phyloP scores from a whole-genome alignment of 176 grass and related monocot genomes.

The Raddia distichophylla region DNA sequence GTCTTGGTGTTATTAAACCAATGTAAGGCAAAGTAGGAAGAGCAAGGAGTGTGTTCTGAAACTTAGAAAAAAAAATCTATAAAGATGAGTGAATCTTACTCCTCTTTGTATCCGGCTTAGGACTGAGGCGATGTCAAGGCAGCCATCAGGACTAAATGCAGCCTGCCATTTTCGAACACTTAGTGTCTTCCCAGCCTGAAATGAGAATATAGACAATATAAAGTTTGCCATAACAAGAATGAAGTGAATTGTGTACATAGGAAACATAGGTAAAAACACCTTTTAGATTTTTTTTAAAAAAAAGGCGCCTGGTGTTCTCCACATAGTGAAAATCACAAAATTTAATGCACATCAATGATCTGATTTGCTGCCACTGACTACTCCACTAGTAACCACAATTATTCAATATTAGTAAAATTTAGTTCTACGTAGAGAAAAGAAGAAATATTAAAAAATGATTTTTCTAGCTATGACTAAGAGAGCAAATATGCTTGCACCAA shows the following conservation, averaged over 20 bases:
- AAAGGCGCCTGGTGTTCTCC: background rate
- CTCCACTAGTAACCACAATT: background rate
- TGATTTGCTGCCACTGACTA: constrained; percentile 1
- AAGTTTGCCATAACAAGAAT: constrained; percentile 39
- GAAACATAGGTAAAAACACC: constrained; percentile 8
- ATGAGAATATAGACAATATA: constrained; percentile 20
- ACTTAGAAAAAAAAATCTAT: constrained; percentile 8
- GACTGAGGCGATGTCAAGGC: constrained; percentile 91
- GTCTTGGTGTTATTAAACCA: constrained; percentile 24
- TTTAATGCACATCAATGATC: background rate
- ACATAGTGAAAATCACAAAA: background rate
- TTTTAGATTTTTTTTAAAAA: background rate
- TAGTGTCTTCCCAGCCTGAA: constrained; percentile 94
- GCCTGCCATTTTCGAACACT: constrained; percentile 91
- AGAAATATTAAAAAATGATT: background rate
- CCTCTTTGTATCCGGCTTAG: constrained; percentile 91
- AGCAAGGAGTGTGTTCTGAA: constrained; percentile 8
- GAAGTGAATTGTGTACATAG: background rate
- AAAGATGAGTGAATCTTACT: constrained; percentile 52
- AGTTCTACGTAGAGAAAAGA: background rate
- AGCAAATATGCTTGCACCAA: constrained; percentile 16
- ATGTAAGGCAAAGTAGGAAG: background rate
- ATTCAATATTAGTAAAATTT: constrained; percentile 5
- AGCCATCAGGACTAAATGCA: constrained; percentile 86
- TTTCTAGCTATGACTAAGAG: background rate